These are phyloP conservation scores for Cyberlindnera samutprakarnensis DNA, from an alignment of 805 yeast species.

Conservation along the genomic window DNA sequence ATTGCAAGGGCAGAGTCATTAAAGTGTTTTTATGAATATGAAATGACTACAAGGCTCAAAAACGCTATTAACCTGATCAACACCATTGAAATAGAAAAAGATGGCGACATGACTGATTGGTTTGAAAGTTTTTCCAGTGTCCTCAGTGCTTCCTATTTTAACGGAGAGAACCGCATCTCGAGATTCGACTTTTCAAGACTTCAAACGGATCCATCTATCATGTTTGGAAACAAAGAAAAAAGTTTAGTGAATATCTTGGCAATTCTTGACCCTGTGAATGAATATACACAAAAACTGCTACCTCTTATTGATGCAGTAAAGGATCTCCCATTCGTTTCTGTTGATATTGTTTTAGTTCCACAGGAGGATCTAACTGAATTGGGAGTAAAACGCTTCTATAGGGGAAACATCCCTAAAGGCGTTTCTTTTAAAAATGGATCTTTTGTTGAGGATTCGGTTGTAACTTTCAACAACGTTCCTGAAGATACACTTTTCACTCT, in stretches of 20 bases:
- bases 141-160: constrained; percentile 37
- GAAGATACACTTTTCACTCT: constrained; percentile 42
- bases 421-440: constrained; percentile 25
- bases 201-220: constrained; percentile 16
- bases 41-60: constrained; percentile 37
- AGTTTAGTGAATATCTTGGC: constrained; percentile 49
- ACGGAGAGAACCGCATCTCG: constrained; percentile 26
- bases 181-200: constrained; percentile 38
- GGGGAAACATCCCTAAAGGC: constrained; percentile 33
- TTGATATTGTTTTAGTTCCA: constrained; percentile 56
- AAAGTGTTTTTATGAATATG: constrained; percentile 36
- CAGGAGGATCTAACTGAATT: constrained; percentile 31
- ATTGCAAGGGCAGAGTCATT: constrained; percentile 24
- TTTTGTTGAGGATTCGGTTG: constrained; percentile 20
- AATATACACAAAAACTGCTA: constrained; percentile 55
- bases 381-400: constrained; percentile 53
- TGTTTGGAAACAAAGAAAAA: constrained; percentile 16
- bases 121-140: constrained; percentile 38
- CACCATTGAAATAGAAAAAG: constrained; percentile 6
- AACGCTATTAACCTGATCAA: constrained; percentile 18
- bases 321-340: constrained; percentile 40
- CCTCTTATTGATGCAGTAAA: constrained; percentile 38
- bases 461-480: constrained; percentile 42
- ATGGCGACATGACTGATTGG: constrained; percentile 30
- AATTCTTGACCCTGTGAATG: constrained; percentile 67